Evolutionary conservation across 169 alveolate genomes (phyloP).

Genomic region (Perkinsus olseni): DNA sequence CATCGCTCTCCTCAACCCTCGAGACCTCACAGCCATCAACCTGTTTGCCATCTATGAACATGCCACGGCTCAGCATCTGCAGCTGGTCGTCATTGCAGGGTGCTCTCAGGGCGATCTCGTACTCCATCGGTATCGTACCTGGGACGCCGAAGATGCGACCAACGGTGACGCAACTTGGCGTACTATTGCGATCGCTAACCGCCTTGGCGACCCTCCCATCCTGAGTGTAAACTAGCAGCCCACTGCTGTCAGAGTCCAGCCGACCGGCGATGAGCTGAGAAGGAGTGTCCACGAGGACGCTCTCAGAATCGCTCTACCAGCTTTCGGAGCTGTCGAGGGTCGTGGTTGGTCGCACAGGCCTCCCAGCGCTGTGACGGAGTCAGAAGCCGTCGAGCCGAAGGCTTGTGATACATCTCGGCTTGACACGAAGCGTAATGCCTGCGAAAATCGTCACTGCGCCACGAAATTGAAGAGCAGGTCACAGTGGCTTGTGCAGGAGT

Average conservation of each 20-base stretch:
- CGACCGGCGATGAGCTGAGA: slow-evolving; percentile 14
- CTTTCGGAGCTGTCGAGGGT: neutral
- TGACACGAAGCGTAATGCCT: neutral
- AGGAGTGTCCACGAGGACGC: neutral
- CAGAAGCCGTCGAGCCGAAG: neutral
- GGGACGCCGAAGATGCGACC: slow-evolving; percentile 17
- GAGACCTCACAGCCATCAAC: slow-evolving; percentile 30
- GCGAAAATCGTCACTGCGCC: neutral
- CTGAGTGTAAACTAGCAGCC: slow-evolving; percentile 32
- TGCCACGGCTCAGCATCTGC: slow-evolving; percentile 14
- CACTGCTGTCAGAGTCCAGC: slow-evolving; percentile 34
- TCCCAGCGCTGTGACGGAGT: neutral
- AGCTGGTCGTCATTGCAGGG: slow-evolving; percentile 25
- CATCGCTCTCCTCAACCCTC: slow-evolving; percentile 15
- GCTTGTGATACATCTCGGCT: neutral
- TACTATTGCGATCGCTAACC: neutral
- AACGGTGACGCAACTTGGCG: neutral
- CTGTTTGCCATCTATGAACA: slow-evolving; percentile 32
- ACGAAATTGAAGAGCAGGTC: neutral
- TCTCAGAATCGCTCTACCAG: no score
- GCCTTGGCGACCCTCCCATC: slow-evolving; percentile 14
- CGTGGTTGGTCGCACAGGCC: neutral
- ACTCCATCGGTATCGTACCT: slow-evolving; percentile 35
- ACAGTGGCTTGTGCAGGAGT: neutral
- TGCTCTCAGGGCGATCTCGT: slow-evolving; percentile 19